A percentile compares a stretch with the other conserved stretches of the same genome.
These are phyloP conservation scores for Lactarius akahatsu DNA, from an alignment of 768 basidiomycete genomes.

Conservation along the genomic window DNA sequence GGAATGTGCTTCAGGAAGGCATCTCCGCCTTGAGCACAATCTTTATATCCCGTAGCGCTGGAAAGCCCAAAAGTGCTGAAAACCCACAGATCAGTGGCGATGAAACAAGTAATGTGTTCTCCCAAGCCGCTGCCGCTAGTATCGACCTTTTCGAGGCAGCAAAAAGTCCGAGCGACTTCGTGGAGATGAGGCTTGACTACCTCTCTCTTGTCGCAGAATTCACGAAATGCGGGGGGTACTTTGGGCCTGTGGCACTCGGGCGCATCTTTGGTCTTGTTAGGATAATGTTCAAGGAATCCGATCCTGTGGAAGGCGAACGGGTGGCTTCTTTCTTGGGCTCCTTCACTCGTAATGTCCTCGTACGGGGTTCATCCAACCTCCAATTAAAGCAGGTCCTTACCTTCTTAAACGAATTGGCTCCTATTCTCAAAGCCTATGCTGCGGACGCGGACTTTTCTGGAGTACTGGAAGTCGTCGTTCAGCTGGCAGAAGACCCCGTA, in stretches of 20 bases:
- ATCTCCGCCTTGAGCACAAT: conserved; percentile 64
- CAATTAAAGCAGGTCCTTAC: conserved; percentile 49
- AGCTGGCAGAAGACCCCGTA: conserved; percentile 44
- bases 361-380: conserved; percentile 40
- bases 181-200: conserved; percentile 64
- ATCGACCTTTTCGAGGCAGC: conserved; percentile 45
- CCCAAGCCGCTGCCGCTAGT: conserved; percentile 31
- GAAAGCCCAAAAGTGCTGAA: conserved; percentile 48
- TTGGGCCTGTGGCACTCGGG: conserved; percentile 41
- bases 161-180: conserved; percentile 52
- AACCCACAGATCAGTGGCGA: conserved; percentile 34
- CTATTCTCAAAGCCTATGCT: conserved; percentile 53
- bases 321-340: conserved; percentile 55
- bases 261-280: conserved; percentile 57
- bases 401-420: conserved; percentile 55
- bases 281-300: conserved; percentile 53
- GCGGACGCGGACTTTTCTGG: conserved; percentile 55
- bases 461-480: conserved; percentile 51
- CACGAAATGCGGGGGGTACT: conserved; percentile 48
- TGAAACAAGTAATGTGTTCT: conserved; percentile 26
- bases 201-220: conserved; percentile 53
- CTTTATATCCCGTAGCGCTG: conserved; percentile 44
- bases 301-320: conserved; percentile 38
- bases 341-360: conserved; percentile 49
- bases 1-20: conserved; percentile 61